Conservation (phyloP, 2,329 filamentous ascomycete species). For the Colletotrichum abscissum region DNA sequence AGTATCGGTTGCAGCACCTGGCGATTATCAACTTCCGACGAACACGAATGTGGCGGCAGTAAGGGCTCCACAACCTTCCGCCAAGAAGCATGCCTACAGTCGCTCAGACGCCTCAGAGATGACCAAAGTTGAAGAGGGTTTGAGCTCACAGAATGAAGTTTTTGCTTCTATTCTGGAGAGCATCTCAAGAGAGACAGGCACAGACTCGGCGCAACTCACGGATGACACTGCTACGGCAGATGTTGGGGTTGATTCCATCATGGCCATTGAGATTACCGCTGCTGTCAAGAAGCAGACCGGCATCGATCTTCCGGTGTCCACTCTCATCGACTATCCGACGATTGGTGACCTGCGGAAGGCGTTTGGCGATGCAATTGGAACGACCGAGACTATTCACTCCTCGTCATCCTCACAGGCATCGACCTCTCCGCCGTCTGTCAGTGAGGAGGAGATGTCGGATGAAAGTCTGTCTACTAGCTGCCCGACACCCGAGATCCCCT, state of each 20-base stretch:
- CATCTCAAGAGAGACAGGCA: neutral
- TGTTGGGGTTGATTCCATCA: constrained; percentile 13
- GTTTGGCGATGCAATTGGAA: neutral
- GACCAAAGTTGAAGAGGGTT: neutral
- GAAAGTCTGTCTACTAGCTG: neutral
- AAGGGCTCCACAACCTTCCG: too few relatives aligned
- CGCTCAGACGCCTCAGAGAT: neutral
- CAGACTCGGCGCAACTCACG: constrained; percentile 45
- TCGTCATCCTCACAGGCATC: neutral
- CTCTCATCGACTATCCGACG: neutral
- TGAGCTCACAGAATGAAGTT: neutral
- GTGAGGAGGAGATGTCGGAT: neutral
- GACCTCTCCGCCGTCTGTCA: neutral
- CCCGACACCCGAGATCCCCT: neutral
- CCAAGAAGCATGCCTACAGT: too few relatives aligned
- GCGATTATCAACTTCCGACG: too few relatives aligned
- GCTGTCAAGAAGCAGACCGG: neutral
- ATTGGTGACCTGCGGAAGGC: neutral
- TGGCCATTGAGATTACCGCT: constrained; percentile 5
- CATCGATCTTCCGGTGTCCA: neutral
- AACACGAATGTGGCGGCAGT: too few relatives aligned
- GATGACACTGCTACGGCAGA: constrained; percentile 1
- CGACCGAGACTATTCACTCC: too few relatives aligned
- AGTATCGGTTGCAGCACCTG: too few relatives aligned
- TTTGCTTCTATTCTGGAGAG: neutral